Percentiles rank a stretch among this genome's conserved stretches.
Evolutionary conservation across 2,329 filamentous ascomycete species (phyloP).

Genomic region (Sclerotinia glacialis): DNA sequence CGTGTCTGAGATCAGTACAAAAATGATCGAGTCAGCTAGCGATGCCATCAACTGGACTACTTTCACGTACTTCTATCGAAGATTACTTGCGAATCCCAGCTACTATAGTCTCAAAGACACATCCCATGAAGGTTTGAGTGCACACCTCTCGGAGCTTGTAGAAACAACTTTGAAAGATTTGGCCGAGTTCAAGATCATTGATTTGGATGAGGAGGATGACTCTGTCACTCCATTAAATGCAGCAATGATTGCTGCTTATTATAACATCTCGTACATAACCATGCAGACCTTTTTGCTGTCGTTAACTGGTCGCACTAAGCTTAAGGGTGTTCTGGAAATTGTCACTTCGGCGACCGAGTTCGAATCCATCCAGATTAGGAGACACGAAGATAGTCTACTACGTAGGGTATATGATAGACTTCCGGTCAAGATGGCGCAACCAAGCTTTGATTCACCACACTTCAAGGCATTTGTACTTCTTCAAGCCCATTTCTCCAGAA

Average conservation of each 20-base stretch:
- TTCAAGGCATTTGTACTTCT: constrained; percentile 98
- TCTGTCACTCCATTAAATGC: constrained; percentile 86
- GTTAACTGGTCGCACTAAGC: constrained; percentile 80
- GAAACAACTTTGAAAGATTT: constrained; percentile 90
- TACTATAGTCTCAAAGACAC: constrained; percentile 90
- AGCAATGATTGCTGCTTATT: constrained; percentile 97
- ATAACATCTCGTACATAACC: constrained; percentile 98
- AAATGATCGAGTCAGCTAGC: constrained; percentile 91
- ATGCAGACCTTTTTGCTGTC: constrained; percentile 99
- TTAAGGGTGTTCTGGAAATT: constrained; percentile 96
- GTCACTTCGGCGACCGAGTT: constrained; percentile 96
- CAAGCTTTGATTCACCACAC: constrained; percentile 86
- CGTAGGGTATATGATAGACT: constrained; percentile 91
- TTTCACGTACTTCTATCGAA: constrained; percentile 96
- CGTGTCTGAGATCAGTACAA: constrained; percentile 93
- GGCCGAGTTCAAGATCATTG: constrained; percentile 89
- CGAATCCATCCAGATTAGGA: constrained; percentile 87
- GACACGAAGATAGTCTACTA: constrained; percentile 85
- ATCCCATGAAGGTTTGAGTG: constrained; percentile 88
- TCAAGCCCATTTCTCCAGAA: constrained; percentile 94
- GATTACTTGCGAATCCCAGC: constrained; percentile 90
- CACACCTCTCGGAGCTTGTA: constrained; percentile 89
- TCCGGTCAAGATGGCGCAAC: constrained; percentile 90
- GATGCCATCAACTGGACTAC: constrained; percentile 98
- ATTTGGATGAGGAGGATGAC: constrained; percentile 92